Percentiles rank a stretch among this genome's conserved stretches.
These are phyloP conservation scores for Emmonsiellopsis sp. DNA, from an alignment of 2,329 filamentous ascomycete genomes.

Conservation along the genomic window DNA sequence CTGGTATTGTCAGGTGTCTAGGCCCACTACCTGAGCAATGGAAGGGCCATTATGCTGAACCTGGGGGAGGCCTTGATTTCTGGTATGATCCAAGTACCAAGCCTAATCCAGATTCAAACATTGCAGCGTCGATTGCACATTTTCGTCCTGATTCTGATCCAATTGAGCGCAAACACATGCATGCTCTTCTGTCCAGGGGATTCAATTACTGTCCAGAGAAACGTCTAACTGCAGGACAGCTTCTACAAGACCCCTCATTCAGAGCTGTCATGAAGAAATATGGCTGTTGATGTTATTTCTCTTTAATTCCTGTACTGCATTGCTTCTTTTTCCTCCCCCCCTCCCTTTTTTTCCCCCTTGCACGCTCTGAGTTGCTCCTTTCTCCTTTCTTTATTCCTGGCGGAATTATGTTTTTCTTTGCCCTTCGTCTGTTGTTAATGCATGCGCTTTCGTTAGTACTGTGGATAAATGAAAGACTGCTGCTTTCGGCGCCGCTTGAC, in stretches of 20 bases:
- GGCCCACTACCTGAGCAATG: constrained; percentile 1
- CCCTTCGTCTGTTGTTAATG: too few species aligned
- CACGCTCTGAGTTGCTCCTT: too few species aligned
- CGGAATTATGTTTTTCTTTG: too few species aligned
- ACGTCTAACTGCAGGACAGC: constrained; percentile 16
- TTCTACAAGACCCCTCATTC: constrained; percentile 19
- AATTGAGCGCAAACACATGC: constrained; percentile 13
- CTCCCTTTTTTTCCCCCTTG: too few species aligned
- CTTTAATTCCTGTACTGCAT: too few species aligned
- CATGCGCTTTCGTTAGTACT: too few species aligned
- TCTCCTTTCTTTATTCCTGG: too few species aligned
- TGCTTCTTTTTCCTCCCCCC: too few species aligned
- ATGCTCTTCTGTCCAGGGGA: not conserved
- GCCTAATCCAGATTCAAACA: not conserved
- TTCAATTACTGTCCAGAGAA: constrained; percentile 14
- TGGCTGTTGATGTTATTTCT: too few species aligned
- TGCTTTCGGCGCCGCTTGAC: too few species aligned
- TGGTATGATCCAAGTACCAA: constrained; percentile 1
- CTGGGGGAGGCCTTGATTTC: not conserved
- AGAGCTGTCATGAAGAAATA: too few species aligned
- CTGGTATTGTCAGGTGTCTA: not conserved
- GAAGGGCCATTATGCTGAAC: not conserved
- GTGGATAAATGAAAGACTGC: too few species aligned
- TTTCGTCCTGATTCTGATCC: constrained; percentile 13
- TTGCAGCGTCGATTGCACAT: not conserved